phyloP scores from a whole-genome alignment of 129 eudicot genomes.

The Artemisia tridentata region DNA sequence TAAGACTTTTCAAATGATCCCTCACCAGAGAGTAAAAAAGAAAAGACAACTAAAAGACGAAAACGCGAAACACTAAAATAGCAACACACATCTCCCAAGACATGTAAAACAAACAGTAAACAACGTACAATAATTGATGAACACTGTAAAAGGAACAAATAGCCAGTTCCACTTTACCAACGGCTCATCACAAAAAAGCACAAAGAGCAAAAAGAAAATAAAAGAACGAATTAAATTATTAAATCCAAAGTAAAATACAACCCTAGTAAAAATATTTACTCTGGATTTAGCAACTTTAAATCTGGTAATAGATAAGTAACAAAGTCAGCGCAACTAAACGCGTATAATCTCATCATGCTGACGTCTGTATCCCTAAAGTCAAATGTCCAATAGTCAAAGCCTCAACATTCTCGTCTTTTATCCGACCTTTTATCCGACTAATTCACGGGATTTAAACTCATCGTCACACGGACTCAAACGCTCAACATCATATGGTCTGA shows the following conservation, averaged over 20 bases:
- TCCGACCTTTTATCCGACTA: neutral
- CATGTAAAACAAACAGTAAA: neutral
- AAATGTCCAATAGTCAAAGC: conserved; percentile 32
- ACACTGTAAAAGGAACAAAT: conserved; percentile 9
- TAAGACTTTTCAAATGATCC: too few relatives aligned
- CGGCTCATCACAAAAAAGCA: conserved; percentile 17
- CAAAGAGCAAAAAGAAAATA: conserved; percentile 5
- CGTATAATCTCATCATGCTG: conserved; percentile 25
- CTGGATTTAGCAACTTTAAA: conserved; percentile 7
- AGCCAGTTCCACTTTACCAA: conserved; percentile 19
- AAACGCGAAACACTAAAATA: too few relatives aligned
- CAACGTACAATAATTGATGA: neutral
- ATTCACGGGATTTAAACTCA: too few relatives aligned
- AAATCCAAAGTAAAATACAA: conserved; percentile 23
- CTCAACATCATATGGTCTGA: conserved; percentile 24
- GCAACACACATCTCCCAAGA: conserved; percentile 16
- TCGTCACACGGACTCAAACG: neutral
- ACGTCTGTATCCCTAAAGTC: conserved; percentile 19
- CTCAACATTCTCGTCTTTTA: conserved; percentile 18
- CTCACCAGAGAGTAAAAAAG: too few relatives aligned
- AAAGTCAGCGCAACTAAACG: conserved; percentile 18
- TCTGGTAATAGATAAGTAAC: neutral
- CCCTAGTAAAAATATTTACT: neutral
- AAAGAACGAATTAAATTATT: neutral
- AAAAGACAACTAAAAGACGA: too few relatives aligned